These are phyloP conservation scores for Coniochaeta prunicola DNA, from an alignment of 2,329 filamentous ascomycete species.

Conservation along the genomic window DNA sequence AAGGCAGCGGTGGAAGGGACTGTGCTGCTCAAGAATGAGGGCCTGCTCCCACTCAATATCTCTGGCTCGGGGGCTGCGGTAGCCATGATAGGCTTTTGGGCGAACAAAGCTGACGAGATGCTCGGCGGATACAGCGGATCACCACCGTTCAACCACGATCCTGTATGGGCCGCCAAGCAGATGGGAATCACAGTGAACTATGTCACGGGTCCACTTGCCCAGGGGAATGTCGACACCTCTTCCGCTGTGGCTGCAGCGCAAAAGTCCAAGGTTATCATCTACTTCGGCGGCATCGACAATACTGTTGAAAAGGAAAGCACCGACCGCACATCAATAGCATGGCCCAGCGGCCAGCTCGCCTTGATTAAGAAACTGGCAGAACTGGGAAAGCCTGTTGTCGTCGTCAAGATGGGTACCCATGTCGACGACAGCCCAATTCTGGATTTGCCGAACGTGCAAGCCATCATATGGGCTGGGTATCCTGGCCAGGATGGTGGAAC, in stretches of 20 bases:
- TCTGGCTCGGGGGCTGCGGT: constrained; percentile 41
- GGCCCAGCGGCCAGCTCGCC: constrained; percentile 43
- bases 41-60: constrained; percentile 17
- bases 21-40: constrained; percentile 47
- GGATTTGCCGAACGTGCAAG: constrained; percentile 37
- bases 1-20: constrained; percentile 41
- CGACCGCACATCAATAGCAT: constrained; percentile 43
- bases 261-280: constrained; percentile 40
- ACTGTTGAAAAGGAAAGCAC: constrained; percentile 41
- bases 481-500: constrained; percentile 52
- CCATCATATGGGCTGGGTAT: constrained; percentile 51
- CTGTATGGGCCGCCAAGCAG: constrained; percentile 41
- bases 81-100: constrained; percentile 52
- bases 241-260: constrained; percentile 9
- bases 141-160: constrained; percentile 47
- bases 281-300: constrained; percentile 47
- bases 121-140: constrained; percentile 52
- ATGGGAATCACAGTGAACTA: constrained; percentile 34
- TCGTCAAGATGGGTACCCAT: constrained; percentile 42
- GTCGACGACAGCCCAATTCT: constrained; percentile 44
- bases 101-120: constrained; percentile 48
- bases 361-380: constrained; percentile 39
- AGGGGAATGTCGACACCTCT: constrained; percentile 14
- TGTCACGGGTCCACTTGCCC: constrained; percentile 23
- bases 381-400: constrained; percentile 38